Percentiles rank a stretch among this genome's conserved stretches.
phyloP scores from a whole-genome alignment of 2,329 filamentous ascomycete genomes.

The Zasmidium cellare region DNA sequence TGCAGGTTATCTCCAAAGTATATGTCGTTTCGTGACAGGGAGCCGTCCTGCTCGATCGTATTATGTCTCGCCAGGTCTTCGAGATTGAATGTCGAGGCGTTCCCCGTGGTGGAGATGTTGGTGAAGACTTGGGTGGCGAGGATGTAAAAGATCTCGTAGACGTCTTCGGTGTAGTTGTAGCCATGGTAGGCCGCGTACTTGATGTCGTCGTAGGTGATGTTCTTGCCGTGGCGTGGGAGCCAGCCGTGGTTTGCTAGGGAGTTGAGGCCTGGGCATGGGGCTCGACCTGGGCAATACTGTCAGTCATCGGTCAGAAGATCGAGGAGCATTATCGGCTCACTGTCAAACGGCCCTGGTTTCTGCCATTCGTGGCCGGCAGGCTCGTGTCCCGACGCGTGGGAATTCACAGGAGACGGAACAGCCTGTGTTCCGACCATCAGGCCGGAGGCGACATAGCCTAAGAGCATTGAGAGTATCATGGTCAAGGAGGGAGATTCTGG shows the following conservation, averaged over 20 bases:
- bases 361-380: too few relatives aligned
- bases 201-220: slow-evolving; percentile 5
- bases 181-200: neutral
- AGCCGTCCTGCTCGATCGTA: neutral
- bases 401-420: too few relatives aligned
- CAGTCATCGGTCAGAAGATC: too few relatives aligned
- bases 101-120: neutral
- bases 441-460: too few relatives aligned
- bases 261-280: slow-evolving; percentile 24
- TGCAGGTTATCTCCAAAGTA: neutral
- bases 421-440: too few relatives aligned
- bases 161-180: neutral
- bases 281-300: neutral
- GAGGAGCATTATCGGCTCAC: too few relatives aligned
- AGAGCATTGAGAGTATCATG: too few relatives aligned
- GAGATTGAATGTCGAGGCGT: neutral
- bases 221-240: slow-evolving; percentile 26
- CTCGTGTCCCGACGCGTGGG: too few relatives aligned
- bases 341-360: too few relatives aligned
- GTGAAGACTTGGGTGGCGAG: neutral
- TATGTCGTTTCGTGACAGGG: neutral
- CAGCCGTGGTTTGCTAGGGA: slow-evolving; percentile 31
- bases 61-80: neutral
- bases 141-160: neutral
- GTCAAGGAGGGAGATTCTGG: too few relatives aligned